Base-by-base conservation (phyloP, 169 alveolate genomes). In the Plasmodium billcollinsi region DNA sequence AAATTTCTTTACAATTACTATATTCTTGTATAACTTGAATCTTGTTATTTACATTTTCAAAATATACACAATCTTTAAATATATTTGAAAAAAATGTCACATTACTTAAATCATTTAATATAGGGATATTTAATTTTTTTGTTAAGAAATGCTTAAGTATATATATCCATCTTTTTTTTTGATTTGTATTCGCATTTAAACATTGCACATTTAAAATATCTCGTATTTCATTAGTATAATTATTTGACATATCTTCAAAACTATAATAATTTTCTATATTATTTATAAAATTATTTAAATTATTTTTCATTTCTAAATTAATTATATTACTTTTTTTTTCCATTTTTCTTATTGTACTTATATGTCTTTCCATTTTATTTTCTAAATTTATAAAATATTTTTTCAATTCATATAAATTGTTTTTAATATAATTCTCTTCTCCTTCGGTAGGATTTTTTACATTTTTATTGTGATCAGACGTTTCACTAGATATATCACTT, bases 81-180 rank as follows among this genome's bases (percentile, higher is more conserved):
- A 86, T 2, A 20, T 65, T 73, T 8, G 88, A 15, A 62, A 86
- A 86, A 20, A 86, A 86, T 24, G 58, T 72, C 11, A 86, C 61
- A 50, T 58, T 72, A 39, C 59, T 73, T 14, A 86, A 72, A 14
- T 72, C 56, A 3, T 72, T 20, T 47, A 86, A 47, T 7, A 66
- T 1, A n/a, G 92, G 63, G 3, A 86, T 72, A 24, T 86, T 59
- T 61, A 86, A 47, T 47, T 86, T 86, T 21, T 72, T 86, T 9
- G 29, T 54, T n/a, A 86, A 26, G 47, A 86, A 86, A 43, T 86
- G 92, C 52, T 86, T 86, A 18, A 86, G 54, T 61, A 86, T 86
- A 54, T 86, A 86, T 7, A 72, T 61, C 92, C 92, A 86, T 49
- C 92, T 86, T 56, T 86, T 86, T 56, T 86, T 86, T 67, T 86